Conservation (phyloP, 331 rosid genomes). For the Saraca asoca region DNA sequence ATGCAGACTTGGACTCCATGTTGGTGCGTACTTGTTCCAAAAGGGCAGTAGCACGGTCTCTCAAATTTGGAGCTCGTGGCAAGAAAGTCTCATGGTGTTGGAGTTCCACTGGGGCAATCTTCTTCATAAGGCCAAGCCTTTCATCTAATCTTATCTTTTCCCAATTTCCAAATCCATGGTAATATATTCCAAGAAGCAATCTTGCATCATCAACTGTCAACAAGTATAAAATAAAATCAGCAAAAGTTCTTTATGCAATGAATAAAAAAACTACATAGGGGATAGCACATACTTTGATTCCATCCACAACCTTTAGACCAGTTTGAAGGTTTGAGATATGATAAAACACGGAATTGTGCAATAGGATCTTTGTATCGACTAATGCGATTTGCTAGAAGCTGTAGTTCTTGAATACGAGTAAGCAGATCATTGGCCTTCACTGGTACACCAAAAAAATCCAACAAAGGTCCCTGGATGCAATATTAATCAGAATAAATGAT, state of each 20-base stretch:
- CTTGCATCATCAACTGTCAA: constrained; percentile 95
- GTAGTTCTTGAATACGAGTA: constrained; percentile 89
- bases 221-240: constrained; percentile 34
- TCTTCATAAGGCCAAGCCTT: constrained; percentile 84
- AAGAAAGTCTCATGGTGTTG: constrained; percentile 98
- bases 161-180: constrained; percentile 98
- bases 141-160: constrained; percentile 92
- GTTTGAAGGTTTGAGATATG: constrained; percentile 87
- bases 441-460: constrained; percentile 93
- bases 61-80: constrained; percentile 98
- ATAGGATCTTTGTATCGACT: constrained; percentile 90
- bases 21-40: constrained; percentile 75
- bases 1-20: constrained; percentile 25
- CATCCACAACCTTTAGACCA: constrained; percentile 99
- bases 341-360: constrained; percentile 82
- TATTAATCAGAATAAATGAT: constrained; percentile 21
- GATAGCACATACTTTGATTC: constrained; percentile 85
- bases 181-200: constrained; percentile 90
- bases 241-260: constrained; percentile 14
- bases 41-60: constrained; percentile 97
- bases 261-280: constrained; percentile 28
- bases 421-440: constrained; percentile 90
- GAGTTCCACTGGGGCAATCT: constrained; percentile 97
- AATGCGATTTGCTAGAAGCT: constrained; percentile 88
- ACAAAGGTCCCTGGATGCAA: constrained; percentile 81